These are phyloP conservation scores for Fusarium guadeloupense DNA, from an alignment of 2,329 filamentous ascomycete genomes.

Conservation along the genomic window DNA sequence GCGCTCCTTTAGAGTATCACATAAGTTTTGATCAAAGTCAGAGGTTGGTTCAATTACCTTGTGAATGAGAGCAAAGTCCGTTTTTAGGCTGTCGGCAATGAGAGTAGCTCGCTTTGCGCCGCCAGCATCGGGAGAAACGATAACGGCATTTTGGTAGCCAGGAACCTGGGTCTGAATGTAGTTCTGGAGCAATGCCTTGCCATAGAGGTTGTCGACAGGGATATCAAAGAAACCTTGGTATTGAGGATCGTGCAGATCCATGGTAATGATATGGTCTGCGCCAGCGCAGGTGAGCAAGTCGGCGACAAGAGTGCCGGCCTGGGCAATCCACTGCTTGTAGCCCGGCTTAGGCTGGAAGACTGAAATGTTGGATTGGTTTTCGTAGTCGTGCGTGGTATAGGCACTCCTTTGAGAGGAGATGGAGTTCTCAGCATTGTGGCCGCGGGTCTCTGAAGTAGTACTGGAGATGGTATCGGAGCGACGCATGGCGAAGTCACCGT, in stretches of 20 bases:
- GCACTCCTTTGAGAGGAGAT: constrained; percentile 55
- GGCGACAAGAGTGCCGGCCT: constrained; percentile 93
- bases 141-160: constrained; percentile 84
- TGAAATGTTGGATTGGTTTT: constrained; percentile 64
- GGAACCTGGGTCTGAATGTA: constrained; percentile 84
- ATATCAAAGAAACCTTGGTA: constrained; percentile 99
- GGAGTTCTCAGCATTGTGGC: constrained; percentile 52
- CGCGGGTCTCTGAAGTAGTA: constrained; percentile 47
- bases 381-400: constrained; percentile 72
- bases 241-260: constrained; percentile 95
- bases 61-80: constrained; percentile 97
- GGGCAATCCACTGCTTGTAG: constrained; percentile 98
- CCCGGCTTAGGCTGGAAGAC: constrained; percentile 83
- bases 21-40: constrained; percentile 50
- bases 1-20: constrained; percentile 70
- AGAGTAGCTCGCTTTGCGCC: constrained; percentile 95
- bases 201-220: constrained; percentile 97
- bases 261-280: constrained; percentile 96
- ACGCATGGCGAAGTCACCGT: constrained; percentile 47
- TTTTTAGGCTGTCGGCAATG: constrained; percentile 90
- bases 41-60: constrained; percentile 66
- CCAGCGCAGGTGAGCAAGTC: constrained; percentile 95
- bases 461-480: constrained; percentile 51
- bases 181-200: constrained; percentile 74
- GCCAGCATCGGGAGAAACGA: constrained; percentile 95